phyloP scores from a whole-genome alignment of 2,329 filamentous ascomycete genomes.

The Epichloe bromicola region DNA sequence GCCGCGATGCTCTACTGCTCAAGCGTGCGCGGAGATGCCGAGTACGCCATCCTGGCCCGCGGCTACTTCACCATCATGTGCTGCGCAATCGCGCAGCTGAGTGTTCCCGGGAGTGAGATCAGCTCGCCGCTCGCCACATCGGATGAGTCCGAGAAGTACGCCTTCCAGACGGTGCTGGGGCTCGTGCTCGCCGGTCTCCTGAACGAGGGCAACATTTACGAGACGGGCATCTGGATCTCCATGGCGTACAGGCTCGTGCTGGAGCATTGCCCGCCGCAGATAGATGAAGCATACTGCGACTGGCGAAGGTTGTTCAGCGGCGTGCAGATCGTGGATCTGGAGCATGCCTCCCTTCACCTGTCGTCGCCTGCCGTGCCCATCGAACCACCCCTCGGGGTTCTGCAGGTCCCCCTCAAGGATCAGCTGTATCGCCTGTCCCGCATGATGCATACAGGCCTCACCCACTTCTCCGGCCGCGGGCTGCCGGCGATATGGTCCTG shows the following conservation, averaged over 20 bases:
- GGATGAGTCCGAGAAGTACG: slow-evolving; percentile 21
- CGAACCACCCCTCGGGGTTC: slow-evolving; percentile 22
- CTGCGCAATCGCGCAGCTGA: slow-evolving; percentile 26
- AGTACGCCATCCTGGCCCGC: slow-evolving; percentile 21
- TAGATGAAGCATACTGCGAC: slow-evolving; percentile 23
- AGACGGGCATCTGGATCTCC: slow-evolving; percentile 31
- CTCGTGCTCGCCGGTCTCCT: slow-evolving; percentile 28
- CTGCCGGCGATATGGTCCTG: slow-evolving; percentile 31
- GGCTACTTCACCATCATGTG: slow-evolving; percentile 26
- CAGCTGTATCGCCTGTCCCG: slow-evolving; percentile 27
- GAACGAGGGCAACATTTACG: slow-evolving; percentile 26
- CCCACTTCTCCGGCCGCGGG: slow-evolving; percentile 28
- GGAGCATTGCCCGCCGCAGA: slow-evolving; percentile 26
- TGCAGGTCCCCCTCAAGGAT: slow-evolving; percentile 25
- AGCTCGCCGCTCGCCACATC: slow-evolving; percentile 12
- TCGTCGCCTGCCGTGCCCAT: slow-evolving; percentile 28
- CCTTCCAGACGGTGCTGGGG: slow-evolving; percentile 29
- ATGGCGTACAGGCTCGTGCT: slow-evolving; percentile 28
- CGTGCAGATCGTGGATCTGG: slow-evolving; percentile 29
- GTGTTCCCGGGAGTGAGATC: slow-evolving; percentile 21
- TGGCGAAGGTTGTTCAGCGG: slow-evolving; percentile 28
- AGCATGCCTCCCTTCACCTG: slow-evolving; percentile 28
- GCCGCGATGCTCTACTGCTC: slow-evolving; percentile 31
- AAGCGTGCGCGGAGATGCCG: slow-evolving; percentile 19
- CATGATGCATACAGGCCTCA: slow-evolving; percentile 31